Base-by-base conservation (phyloP, 306 rosid species). In the Sindora glabra region DNA sequence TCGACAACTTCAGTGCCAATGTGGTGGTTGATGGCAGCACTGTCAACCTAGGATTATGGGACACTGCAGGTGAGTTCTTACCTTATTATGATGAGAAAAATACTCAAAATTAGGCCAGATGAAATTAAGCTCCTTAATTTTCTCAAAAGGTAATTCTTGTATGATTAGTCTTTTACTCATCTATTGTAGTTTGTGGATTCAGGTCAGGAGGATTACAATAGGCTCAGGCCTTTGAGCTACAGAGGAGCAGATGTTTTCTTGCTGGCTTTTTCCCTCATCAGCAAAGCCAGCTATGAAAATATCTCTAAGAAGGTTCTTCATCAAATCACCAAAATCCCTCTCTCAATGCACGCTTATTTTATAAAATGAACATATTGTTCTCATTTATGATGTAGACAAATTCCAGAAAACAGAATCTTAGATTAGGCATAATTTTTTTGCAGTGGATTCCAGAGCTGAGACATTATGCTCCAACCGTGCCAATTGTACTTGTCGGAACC, bases 231-330 rank as follows among this genome's bases (percentile, higher is more conserved):
- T 45, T 72, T 90, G 74, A 90, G 96, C 67, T 90, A 87, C 47
- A 90, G 97, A 74, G 97, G 96, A 56, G 91, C 96, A 41, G 96
- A 90, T 79, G 96, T 90, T 79, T 90, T 90, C 72, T 77, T 90
- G 77, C 56, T 90, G 48, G 97, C 96, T 16, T 90, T 90, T 70
- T 90, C 97, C 59, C 90, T 90, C 44, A 83, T 90, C 52, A 90
- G 96, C 84, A 87, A 72, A 85, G 97, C 96, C 68, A 90, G 96
- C 83, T 90, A 85, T 50, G 97, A 90, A 40, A 90, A 90, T 61
- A 83, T 90, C 52, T 74, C 95, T 7, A 90, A 90, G 68, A 90
- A 90, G 97, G 96, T 89, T 72, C 6, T 25, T 38, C 15, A 16
- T 6, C 19, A 36, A 64, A 40, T 33, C 26, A 1, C 45, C 1